Base-by-base conservation (phyloP, 495 filamentous ascomycete genomes). In the Aspergillus taichungensis region DNA sequence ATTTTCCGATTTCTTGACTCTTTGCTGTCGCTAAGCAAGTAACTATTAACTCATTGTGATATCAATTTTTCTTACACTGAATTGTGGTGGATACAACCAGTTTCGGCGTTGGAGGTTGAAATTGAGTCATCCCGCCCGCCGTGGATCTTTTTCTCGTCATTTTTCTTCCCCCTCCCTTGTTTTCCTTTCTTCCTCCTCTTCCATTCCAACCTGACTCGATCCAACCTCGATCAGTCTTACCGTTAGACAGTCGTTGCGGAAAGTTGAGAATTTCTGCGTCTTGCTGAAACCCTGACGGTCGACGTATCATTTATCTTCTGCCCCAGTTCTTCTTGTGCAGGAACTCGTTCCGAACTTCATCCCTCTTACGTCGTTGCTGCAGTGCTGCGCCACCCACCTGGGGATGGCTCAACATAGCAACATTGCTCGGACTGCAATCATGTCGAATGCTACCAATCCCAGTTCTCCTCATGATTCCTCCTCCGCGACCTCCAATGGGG, bases 361-460 rank as follows among this genome's bases (percentile, higher is more conserved):
- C 18, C 28, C 29, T 34, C 10, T 43, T 33, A 41, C 40, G n/a
- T 28, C 28, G 36, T 46, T 46, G 46, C 45, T 42, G 47, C 54
- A 47, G 34, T 49, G 42, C 47, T 47, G 48, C 54, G 48, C 54
- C 51, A 51, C 54, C 43, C 34, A 40, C 37, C 4, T 24, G 48
- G 47, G 48, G 32, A 57, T 57, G 51, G 46, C 54, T 39, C 54
- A 54, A 50, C 51, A 52, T 33, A 51, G 53, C 37, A 46, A 45
- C 49, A 76, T 83, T 47, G 80, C 80, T 30, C 79, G 76, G 60
- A 71, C 76, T 44, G 77, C 77, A 38, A 77, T 83, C 56, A 75
- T 79, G 70, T 74, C 62, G 45, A 57, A 58, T 55, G 59, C 63
- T 40, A 51, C 52, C 6, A 49, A 50, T 13, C 67, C 68, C 55